Base-by-base conservation (phyloP, 176 grass and related monocot genomes). In the Melocanna baccifera region DNA sequence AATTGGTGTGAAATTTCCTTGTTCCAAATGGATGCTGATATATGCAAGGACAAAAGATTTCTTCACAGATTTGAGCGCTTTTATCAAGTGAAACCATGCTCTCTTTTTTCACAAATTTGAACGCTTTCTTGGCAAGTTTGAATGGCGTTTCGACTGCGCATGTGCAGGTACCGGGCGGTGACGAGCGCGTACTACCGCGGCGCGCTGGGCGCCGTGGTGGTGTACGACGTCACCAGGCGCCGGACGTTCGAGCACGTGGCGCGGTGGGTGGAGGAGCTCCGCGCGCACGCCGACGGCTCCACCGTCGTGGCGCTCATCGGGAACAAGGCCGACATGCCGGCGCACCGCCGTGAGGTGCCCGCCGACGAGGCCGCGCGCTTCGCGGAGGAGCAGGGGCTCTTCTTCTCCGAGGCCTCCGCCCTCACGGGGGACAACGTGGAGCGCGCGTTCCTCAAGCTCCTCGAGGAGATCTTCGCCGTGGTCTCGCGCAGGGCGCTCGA, bases 111-210 rank as follows among this genome's bases (percentile, higher is more conserved):
- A 42, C 41, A 22, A 41, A 68, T 68, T 41, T 12, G 36, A 69
- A 8, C 8, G 0, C 20, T 40, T 1, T 69, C 22, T 41, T 16
- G 4, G 32, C 16, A 6, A 18, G 1, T 34, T 62, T 48, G 22
- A 28, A 55, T 1, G 71, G 19, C 20, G 16, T 61, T 25, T 41
- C 12, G 36, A 63, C 10, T 26, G n/a, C n/a, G 20, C 3, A 18
- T 10, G 2, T 18, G 78, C 88, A 93, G 88, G 79, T 90, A 90
- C 78, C 86, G 92, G 16, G 92, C 92, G 12, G 87, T 94, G 71
- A 94, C 89, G 58, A 94, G 92, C 81, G 89, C 92, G 0, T 94
- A 94, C 81, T 94, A 94, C 89, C 87, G 92, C 25, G 92, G 92
- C 45, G 92, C 92, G 23, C 89, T 94, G 67, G 92, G 92, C 30